These are phyloP conservation scores for Pseudocercospora musae DNA, from an alignment of 2,329 filamentous ascomycete genomes.

Conservation along the genomic window DNA sequence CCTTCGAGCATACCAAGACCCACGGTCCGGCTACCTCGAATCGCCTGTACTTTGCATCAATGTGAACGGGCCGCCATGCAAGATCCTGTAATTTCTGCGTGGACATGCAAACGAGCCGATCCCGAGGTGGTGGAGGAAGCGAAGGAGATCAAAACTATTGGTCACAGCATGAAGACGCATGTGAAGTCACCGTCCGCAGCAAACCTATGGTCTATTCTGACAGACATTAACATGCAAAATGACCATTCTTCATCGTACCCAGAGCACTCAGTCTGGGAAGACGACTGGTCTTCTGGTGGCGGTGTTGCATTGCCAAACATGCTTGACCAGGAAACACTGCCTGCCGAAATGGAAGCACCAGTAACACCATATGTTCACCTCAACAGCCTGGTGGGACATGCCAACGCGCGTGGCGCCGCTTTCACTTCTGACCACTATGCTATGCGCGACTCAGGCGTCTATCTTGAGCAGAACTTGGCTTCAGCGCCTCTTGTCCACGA, in stretches of 20 bases:
- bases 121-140: neutral
- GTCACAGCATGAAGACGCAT: neutral
- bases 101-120: neutral
- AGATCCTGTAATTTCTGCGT: conserved; percentile 2
- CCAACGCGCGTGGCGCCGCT: conserved; percentile 20
- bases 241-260: neutral
- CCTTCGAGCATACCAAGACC: conserved; percentile 16
- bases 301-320: neutral
- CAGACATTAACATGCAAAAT: neutral
- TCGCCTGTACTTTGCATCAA: conserved; percentile 22
- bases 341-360: conserved; percentile 24
- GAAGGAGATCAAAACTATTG: neutral
- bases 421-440: conserved; percentile 11
- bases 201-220: conserved; percentile 30
- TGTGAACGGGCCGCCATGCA: conserved; percentile 18
- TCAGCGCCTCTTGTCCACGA: conserved; percentile 16
- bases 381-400: conserved; percentile 29
- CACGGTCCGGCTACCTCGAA: conserved; percentile 24
- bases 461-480: conserved; percentile 13
- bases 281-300: neutral
- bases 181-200: conserved; percentile 17
- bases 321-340: neutral
- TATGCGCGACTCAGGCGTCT: conserved; percentile 20
- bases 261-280: neutral
- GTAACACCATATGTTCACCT: conserved; percentile 29